phyloP scores from a whole-genome alignment of 352 stramenopile genomes.

The Pythium apleroticum region DNA sequence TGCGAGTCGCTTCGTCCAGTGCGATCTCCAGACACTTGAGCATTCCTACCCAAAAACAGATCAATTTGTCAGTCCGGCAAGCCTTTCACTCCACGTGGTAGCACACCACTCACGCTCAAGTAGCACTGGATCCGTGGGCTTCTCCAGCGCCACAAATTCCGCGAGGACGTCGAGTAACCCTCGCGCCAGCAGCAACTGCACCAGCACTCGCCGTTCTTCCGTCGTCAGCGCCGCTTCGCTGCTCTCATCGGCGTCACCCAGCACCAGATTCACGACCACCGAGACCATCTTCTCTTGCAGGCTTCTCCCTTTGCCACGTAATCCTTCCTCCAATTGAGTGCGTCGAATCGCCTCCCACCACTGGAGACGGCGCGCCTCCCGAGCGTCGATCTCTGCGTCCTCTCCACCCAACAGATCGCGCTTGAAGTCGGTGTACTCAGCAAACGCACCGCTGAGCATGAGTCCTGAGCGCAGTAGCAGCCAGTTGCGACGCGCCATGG shows the following conservation, averaged over 20 bases:
- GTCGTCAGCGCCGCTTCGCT: constrained; percentile 6
- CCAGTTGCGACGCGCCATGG: constrained; percentile 7
- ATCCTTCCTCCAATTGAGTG: neutral
- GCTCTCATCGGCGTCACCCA: constrained; percentile 10
- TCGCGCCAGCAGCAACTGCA: constrained; percentile 33
- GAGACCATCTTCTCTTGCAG: constrained; percentile 18
- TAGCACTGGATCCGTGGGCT: constrained; percentile 31
- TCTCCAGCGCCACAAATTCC: constrained; percentile 33
- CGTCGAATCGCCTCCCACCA: constrained; percentile 30
- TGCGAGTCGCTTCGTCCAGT: constrained; percentile 23
- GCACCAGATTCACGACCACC: constrained; percentile 17
- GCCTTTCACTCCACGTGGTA: too few relatives aligned
- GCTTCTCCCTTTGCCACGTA: neutral
- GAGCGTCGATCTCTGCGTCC: neutral
- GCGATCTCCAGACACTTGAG: constrained; percentile 14
- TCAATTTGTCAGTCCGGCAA: too few relatives aligned
- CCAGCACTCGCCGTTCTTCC: constrained; percentile 6
- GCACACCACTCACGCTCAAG: constrained; percentile 30
- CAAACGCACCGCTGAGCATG: constrained; percentile 32
- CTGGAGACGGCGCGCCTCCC: constrained; percentile 15
- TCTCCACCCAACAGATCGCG: constrained; percentile 20
- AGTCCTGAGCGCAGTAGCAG: constrained; percentile 31
- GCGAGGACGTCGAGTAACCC: constrained; percentile 37
- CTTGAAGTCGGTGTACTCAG: constrained; percentile 24
- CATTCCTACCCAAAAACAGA: constrained; percentile 21